Base-by-base conservation (phyloP, 2,329 filamentous ascomycete species). In the Pseudogymnoascus pannorum region DNA sequence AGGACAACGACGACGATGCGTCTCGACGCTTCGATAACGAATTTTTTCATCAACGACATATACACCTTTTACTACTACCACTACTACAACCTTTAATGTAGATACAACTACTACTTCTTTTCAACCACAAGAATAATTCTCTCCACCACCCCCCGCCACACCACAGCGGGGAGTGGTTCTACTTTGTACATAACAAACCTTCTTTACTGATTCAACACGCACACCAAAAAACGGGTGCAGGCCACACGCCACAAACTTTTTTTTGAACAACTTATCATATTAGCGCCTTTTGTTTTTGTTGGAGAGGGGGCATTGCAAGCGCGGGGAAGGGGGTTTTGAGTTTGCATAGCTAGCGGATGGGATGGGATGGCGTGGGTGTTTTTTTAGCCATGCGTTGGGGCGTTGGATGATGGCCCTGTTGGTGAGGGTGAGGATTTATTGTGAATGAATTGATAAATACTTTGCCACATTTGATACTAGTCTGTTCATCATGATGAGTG, bases 131-230 rank as follows among this genome's bases (percentile, higher is more conserved):
- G 40, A 44, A n/a, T 44, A 44, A 44, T 44, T 44, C 20, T 44
- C 40, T n/a, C 40, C 40, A n/a, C 5, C 40, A n/a, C n/a, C 18
- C 38, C 9, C 18, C 4, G 16, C 18, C 40, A 44, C 12, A 44
- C 20, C n/a, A 20, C 31, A 2, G 14, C 33, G 9, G 20, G 40
- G 40, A 12, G 5, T 44, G 40, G 40, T 44, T n/a, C 18, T 22
- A 22, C 40, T 44, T 44, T n/a, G 40, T 44, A 44, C 40, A 44
- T 44, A 44, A n/a, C 40, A 44, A 36, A n/a, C 11, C 16, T 22
- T 44, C 40, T 44, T n/a, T n/a, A n/a, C n/a, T n/a, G n/a, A n/a
- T 44, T 44, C 40, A 44, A 44, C 40, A 44, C 40, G 40, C 40
- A 44, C 20, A 44, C 40, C 40, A 44, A n/a, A n/a, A n/a, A n/a